A percentile compares a stretch with the other conserved stretches of the same genome.
Conservation (phyloP, 2,329 filamentous ascomycete genomes). For the Sclerotinia nivalis region DNA sequence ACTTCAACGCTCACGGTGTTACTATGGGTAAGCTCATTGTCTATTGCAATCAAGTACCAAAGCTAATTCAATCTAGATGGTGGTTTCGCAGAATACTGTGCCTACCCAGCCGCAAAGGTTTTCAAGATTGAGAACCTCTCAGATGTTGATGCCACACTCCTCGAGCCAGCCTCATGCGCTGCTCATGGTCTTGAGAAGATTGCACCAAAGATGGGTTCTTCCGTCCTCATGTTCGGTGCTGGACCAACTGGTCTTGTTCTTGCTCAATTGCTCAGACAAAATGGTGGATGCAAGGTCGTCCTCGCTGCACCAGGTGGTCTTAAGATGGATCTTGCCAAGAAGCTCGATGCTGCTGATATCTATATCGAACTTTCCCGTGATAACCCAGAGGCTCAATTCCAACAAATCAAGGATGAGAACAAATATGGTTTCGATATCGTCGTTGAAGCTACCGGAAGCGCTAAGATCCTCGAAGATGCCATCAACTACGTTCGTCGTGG, state of each 20-base stretch:
- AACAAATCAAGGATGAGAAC: conserved; percentile 62
- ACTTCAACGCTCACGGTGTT: conserved; percentile 48
- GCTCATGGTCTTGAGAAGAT: conserved; percentile 71
- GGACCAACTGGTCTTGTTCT: conserved; percentile 65
- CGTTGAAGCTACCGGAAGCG: conserved; percentile 52
- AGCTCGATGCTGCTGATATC: conserved; percentile 54
- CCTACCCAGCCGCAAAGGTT: conserved; percentile 55
- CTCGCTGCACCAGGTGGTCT: conserved; percentile 67
- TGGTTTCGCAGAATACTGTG: conserved; percentile 71
- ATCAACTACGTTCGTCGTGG: conserved; percentile 72
- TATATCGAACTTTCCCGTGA: conserved; percentile 56
- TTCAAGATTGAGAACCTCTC: conserved; percentile 66
- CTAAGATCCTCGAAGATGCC: conserved; percentile 67
- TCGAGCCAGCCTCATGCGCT: conserved; percentile 72
- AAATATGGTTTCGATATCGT: conserved; percentile 66
- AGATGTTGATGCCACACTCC: conserved; percentile 65
- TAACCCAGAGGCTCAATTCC: conserved; percentile 60
- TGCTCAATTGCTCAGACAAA: conserved; percentile 56
- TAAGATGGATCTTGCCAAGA: conserved; percentile 69
- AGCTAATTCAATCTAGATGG: conserved; percentile 49
- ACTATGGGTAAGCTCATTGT: conserved; percentile 47
- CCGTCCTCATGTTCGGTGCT: conserved; percentile 65
- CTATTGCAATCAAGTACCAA: neutral
- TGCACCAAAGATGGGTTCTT: conserved; percentile 62
- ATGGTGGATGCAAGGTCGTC: conserved; percentile 68